A percentile compares a stretch with the other conserved stretches of the same genome.
Conservation (phyloP, 2,329 filamentous ascomycete species). For the Remersonia thermophila region DNA sequence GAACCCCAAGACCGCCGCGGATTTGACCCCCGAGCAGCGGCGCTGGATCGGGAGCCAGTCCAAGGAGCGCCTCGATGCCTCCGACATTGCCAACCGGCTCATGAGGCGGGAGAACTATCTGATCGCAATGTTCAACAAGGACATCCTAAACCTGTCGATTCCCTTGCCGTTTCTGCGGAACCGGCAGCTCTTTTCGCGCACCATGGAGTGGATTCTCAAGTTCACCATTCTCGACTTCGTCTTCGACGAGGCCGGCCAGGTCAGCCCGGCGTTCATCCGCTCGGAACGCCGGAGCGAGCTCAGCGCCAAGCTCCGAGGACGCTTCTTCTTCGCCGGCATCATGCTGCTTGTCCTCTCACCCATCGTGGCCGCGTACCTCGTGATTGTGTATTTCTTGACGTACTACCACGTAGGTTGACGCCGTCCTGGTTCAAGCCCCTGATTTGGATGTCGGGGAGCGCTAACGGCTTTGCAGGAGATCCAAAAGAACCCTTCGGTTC, state of each 20-base stretch:
- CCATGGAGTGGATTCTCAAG: slow-evolving; percentile 83
- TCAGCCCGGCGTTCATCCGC: slow-evolving; percentile 75
- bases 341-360: slow-evolving; percentile 81
- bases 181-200: slow-evolving; percentile 75
- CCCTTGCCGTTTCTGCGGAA: slow-evolving; percentile 72
- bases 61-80: slow-evolving; percentile 87
- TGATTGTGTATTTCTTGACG: slow-evolving; percentile 84
- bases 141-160: slow-evolving; percentile 75
- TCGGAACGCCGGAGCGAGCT: slow-evolving; percentile 67
- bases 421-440: neutral
- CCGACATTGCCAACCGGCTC: slow-evolving; percentile 90
- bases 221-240: slow-evolving; percentile 87
- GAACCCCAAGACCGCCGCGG: slow-evolving; percentile 65
- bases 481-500: slow-evolving; percentile 78
- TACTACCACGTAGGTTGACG: slow-evolving; percentile 66
- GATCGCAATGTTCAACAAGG: slow-evolving; percentile 95
- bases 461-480: slow-evolving; percentile 54
- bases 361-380: slow-evolving; percentile 72
- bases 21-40: slow-evolving; percentile 38
- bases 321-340: slow-evolving; percentile 72
- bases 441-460: neutral
- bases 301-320: slow-evolving; percentile 62
- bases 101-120: slow-evolving; percentile 97
- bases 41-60: slow-evolving; percentile 68
- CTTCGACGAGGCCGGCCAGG: slow-evolving; percentile 79